A percentile compares a stretch with the other conserved stretches of the same genome.
Evolutionary conservation across 2,329 filamentous ascomycete species (phyloP).

Genomic region (Monosporascus sp.): DNA sequence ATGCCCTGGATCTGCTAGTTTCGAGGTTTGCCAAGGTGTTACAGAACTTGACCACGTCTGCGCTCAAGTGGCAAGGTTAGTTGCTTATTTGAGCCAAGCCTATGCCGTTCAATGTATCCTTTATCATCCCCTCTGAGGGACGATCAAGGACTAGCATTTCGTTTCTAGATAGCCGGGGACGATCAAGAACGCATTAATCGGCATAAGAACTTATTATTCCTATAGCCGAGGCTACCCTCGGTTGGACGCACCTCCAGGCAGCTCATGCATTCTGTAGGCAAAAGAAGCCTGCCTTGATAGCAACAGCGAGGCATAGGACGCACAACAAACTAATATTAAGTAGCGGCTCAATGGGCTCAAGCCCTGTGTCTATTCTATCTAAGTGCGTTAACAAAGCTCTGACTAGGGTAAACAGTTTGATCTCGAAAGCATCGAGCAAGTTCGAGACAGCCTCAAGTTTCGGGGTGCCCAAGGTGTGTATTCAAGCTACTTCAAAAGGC

Average conservation of each 20-base stretch:
- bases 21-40: slow-evolving; percentile 77
- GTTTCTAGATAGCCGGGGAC: too few relatives aligned
- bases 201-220: too few relatives aligned
- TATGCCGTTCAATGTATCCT: neutral
- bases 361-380: slow-evolving; percentile 41
- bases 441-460: slow-evolving; percentile 65
- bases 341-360: slow-evolving; percentile 66
- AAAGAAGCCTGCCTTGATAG: slow-evolving; percentile 15
- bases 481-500: neutral
- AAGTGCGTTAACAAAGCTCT: too few relatives aligned
- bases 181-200: too few relatives aligned
- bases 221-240: slow-evolving; percentile 56
- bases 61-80: slow-evolving; percentile 61
- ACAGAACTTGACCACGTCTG: slow-evolving; percentile 66
- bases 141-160: too few relatives aligned
- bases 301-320: slow-evolving; percentile 50
- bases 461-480: slow-evolving; percentile 38
- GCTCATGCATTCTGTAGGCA: neutral
- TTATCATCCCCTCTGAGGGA: too few relatives aligned
- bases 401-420: slow-evolving; percentile 35
- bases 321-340: too few relatives aligned
- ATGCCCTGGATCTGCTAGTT: slow-evolving; percentile 70
- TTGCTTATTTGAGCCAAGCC: too few relatives aligned
- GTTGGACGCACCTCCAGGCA: slow-evolving; percentile 55
- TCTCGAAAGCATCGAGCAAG: slow-evolving; percentile 65